Evolutionary conservation across 2,329 filamentous ascomycete species (phyloP).

Genomic region (Pseudogymnoascus sp.): DNA sequence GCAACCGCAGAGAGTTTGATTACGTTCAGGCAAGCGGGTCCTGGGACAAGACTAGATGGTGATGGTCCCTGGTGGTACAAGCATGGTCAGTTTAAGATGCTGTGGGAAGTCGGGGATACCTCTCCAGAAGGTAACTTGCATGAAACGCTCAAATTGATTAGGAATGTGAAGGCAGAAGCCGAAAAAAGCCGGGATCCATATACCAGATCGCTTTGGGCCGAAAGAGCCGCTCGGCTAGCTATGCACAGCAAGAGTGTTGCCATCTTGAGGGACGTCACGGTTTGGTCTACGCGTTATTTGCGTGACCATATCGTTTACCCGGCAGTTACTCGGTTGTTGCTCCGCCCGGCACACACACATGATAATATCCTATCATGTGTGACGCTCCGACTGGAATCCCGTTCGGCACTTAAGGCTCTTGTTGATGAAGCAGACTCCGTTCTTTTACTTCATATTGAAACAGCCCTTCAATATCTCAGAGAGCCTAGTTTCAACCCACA

Average conservation of each 20-base stretch:
- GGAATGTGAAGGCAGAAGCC: background rate
- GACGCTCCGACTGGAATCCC: background rate
- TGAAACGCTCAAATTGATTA: background rate
- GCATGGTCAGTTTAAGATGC: background rate
- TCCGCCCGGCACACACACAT: background rate
- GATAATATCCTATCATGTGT: background rate
- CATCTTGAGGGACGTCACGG: background rate
- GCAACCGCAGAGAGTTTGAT: background rate
- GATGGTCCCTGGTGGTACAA: background rate
- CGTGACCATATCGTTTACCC: background rate
- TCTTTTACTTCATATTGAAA: background rate
- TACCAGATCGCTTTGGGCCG: background rate
- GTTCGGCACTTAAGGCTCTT: background rate
- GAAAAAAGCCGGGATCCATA: background rate
- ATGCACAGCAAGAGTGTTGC: background rate
- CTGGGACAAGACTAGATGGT: background rate
- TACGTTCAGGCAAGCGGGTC: background rate
- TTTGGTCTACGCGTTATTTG: background rate
- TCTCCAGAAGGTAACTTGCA: too few species aligned
- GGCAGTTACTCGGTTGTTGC: background rate
- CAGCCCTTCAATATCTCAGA: background rate
- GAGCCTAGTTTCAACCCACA: background rate
- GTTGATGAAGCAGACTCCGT: background rate
- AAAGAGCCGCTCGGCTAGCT: background rate
- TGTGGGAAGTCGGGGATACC: background rate